These are phyloP conservation scores for Bipolaris cookei DNA, from an alignment of 2,329 filamentous ascomycete genomes.

Conservation along the genomic window DNA sequence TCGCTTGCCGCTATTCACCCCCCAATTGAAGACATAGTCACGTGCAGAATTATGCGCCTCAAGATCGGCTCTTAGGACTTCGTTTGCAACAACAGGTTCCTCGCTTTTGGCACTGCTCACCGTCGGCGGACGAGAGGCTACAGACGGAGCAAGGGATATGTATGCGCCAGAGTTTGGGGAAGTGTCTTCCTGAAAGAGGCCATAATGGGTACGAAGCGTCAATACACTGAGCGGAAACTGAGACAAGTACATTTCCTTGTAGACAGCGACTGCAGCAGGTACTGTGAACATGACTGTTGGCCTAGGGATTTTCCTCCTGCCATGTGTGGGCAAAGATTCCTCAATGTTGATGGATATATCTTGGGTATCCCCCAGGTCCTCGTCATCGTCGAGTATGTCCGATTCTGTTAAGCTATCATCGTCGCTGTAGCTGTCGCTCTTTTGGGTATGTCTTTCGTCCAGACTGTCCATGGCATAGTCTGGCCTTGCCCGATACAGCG, in stretches of 20 bases:
- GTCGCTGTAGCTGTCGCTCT: conserved; percentile 9
- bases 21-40: conserved; percentile 33
- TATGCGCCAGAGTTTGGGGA: conserved; percentile 13
- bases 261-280: conserved; percentile 25
- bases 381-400: conserved; percentile 9
- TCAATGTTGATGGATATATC: conserved; percentile 36
- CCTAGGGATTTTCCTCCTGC: conserved; percentile 3
- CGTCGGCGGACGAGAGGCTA: conserved; percentile 19
- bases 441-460: conserved; percentile 20
- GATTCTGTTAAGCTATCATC: conserved; percentile 3
- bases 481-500: conserved; percentile 20
- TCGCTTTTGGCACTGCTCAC: conserved; percentile 19
- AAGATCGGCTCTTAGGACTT: conserved; percentile 1
- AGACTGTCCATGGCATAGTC: conserved; percentile 18
- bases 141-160: conserved; percentile 13
- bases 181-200: conserved; percentile 15
- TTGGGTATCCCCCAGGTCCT: conserved; percentile 22
- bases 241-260: conserved; percentile 19
- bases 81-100: background rate
- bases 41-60: conserved; percentile 12
- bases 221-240: conserved; percentile 23
- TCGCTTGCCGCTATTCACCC: conserved; percentile 22
- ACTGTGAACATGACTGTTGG: conserved; percentile 31
- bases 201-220: conserved; percentile 20
- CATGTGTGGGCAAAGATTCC: conserved; percentile 9